Percentiles rank a stretch among this genome's conserved stretches.
These are phyloP conservation scores for Xerocomus amazonicus DNA, from an alignment of 1,284 basidiomycete species.

Conservation along the genomic window DNA sequence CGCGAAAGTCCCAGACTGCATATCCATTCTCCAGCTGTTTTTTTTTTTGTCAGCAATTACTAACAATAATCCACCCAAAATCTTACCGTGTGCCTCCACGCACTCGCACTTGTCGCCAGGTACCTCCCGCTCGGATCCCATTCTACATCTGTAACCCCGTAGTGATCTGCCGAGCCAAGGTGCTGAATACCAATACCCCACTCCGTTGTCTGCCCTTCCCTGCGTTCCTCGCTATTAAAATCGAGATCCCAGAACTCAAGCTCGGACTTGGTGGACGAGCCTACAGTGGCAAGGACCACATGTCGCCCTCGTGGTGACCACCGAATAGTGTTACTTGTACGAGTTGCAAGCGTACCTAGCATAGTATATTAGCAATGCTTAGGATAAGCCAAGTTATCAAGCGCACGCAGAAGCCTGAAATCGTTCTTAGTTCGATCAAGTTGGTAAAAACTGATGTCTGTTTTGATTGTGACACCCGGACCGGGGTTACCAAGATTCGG, in stretches of 20 bases:
- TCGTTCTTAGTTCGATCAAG: constrained; percentile 92
- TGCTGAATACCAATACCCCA: constrained; percentile 88
- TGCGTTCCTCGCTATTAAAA: constrained; percentile 77
- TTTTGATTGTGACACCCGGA: constrained; percentile 92
- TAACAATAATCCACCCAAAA: not conserved
- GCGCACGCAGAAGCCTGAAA: constrained; percentile 84
- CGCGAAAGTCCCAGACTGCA: constrained; percentile 97
- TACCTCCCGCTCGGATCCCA: constrained; percentile 98
- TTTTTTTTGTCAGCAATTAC: constrained; percentile 32
- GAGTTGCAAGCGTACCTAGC: constrained; percentile 74
- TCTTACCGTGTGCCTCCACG: constrained; percentile 88
- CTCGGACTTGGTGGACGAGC: constrained; percentile 93
- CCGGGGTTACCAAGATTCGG: constrained; percentile 89
- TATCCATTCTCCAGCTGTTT: constrained; percentile 92
- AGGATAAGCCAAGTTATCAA: constrained; percentile 5
- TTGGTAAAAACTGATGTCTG: constrained; percentile 96
- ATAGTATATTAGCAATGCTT: constrained; percentile 5
- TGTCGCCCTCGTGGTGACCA: constrained; percentile 98
- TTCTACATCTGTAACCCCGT: constrained; percentile 96
- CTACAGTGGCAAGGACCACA: constrained; percentile 93
- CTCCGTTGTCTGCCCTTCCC: constrained; percentile 61
- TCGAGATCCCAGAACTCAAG: constrained; percentile 99
- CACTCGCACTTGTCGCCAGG: constrained; percentile 89
- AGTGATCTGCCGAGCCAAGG: constrained; percentile 91
- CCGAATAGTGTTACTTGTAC: constrained; percentile 92